These are phyloP conservation scores for Porphyra umbilicalis DNA, from an alignment of 31 red algal genomes.

Conservation along the genomic window DNA sequence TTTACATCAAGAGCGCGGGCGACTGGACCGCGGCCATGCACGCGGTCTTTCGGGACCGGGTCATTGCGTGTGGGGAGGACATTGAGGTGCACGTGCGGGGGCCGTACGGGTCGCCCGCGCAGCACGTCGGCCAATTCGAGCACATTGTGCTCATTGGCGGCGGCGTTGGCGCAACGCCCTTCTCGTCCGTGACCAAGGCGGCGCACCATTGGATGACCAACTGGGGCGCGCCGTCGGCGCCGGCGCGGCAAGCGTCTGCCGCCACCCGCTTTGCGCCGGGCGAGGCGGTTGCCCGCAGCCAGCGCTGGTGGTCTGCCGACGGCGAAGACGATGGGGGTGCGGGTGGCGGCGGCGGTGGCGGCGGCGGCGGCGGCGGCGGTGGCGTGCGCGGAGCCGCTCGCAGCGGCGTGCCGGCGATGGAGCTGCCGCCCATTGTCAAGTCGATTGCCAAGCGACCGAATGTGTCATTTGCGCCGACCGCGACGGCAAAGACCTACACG, in stretches of 20 bases:
- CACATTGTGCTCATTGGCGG: conserved; percentile 71
- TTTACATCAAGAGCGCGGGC: conserved; percentile 85
- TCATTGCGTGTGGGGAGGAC: conserved; percentile 11
- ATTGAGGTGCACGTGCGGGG: conserved; percentile 82
- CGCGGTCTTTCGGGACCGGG: conserved; percentile 42
- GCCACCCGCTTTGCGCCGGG: neutral
- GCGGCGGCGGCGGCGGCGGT: neutral
- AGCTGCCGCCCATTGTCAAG: neutral
- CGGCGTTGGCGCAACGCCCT: conserved; percentile 83
- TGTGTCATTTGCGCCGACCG: neutral
- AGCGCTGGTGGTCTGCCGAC: neutral
- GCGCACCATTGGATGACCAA: conserved; percentile 71
- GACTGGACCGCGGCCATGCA: conserved; percentile 73
- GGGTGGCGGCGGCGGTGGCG: neutral
- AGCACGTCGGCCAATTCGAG: conserved; percentile 83
- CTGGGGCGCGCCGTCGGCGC: conserved; percentile 27
- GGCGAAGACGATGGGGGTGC: neutral
- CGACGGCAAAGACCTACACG: neutral
- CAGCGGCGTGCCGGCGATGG: neutral
- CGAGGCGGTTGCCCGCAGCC: neutral
- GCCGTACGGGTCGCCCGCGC: conserved; percentile 76
- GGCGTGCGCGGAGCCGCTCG: neutral
- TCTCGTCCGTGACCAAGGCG: conserved; percentile 68
- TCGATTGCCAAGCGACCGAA: neutral
- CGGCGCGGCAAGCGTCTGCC: neutral